Percentiles rank a stretch among this genome's conserved stretches.
phyloP scores from a whole-genome alignment of 495 filamentous ascomycete species.

The Evernia prunastri region DNA sequence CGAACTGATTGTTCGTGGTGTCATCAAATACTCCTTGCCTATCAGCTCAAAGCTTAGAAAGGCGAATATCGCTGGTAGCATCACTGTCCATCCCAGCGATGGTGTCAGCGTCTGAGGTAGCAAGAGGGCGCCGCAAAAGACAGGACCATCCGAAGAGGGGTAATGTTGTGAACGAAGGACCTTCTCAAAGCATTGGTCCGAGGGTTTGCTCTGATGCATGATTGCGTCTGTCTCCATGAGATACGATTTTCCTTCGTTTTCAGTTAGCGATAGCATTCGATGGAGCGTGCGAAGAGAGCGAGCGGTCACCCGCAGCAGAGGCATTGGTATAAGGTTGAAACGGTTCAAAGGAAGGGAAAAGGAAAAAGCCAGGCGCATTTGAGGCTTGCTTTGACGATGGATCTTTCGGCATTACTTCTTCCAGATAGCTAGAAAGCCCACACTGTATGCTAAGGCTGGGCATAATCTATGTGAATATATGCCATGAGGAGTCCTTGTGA shows the following conservation, averaged over 20 bases:
- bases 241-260: conserved; percentile 13
- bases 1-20: conserved; percentile 81
- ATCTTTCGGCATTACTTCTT: background rate
- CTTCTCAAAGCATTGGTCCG: background rate
- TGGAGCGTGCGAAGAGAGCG: conserved; percentile 1
- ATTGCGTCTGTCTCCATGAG: conserved; percentile 7
- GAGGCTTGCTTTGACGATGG: background rate
- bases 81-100: conserved; percentile 44
- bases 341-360: background rate
- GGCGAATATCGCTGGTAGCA: conserved; percentile 45
- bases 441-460: background rate
- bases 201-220: background rate
- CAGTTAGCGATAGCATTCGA: conserved; percentile 10
- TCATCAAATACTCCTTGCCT: conserved; percentile 82
- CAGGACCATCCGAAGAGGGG: background rate
- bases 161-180: conserved; percentile 1
- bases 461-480: background rate
- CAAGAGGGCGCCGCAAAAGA: conserved; percentile 2
- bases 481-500: background rate
- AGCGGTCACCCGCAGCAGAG: conserved; percentile 12
- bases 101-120: conserved; percentile 23
- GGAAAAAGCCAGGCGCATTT: background rate
- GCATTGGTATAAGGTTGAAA: conserved; percentile 1
- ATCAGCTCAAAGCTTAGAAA: conserved; percentile 62
- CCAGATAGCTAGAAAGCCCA: conserved; percentile 1